phyloP scores from a whole-genome alignment of 768 basidiomycete genomes.

The Collybiopsis luxurians region DNA sequence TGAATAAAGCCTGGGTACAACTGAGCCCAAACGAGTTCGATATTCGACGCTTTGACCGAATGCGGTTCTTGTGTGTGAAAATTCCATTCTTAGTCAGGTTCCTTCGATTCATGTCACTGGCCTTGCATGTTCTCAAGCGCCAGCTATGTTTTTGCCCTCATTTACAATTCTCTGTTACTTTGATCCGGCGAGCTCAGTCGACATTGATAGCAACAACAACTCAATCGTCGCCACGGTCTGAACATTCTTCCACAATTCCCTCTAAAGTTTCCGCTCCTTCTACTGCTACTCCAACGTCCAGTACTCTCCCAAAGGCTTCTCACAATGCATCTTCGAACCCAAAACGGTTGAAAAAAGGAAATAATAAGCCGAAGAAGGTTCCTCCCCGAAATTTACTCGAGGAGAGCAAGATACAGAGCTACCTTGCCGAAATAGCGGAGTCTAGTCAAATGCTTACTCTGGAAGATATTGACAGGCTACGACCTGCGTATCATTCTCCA shows the following conservation, averaged over 20 bases:
- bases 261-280: background rate
- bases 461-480: constrained; percentile 59
- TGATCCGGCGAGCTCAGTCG: background rate
- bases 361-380: background rate
- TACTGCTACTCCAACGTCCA: background rate
- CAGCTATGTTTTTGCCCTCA: background rate
- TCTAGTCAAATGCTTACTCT: constrained; percentile 48
- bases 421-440: constrained; percentile 51
- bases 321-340: no score
- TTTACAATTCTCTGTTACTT: background rate
- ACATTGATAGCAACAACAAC: background rate
- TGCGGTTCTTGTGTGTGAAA: background rate
- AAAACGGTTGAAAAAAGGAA: background rate
- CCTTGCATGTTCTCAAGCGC: constrained; percentile 2
- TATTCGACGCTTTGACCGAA: no score
- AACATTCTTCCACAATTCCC: background rate
- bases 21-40: no score
- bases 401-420: constrained; percentile 49
- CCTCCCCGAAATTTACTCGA: constrained; percentile 29
- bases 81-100: background rate
- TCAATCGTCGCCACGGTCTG: background rate
- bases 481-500: constrained; percentile 37
- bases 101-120: constrained; percentile 3
- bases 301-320: background rate
- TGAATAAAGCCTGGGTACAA: no score